Conservation (phyloP, 495 filamentous ascomycete genomes). For the Paragyromitra xinjiangensis region DNA sequence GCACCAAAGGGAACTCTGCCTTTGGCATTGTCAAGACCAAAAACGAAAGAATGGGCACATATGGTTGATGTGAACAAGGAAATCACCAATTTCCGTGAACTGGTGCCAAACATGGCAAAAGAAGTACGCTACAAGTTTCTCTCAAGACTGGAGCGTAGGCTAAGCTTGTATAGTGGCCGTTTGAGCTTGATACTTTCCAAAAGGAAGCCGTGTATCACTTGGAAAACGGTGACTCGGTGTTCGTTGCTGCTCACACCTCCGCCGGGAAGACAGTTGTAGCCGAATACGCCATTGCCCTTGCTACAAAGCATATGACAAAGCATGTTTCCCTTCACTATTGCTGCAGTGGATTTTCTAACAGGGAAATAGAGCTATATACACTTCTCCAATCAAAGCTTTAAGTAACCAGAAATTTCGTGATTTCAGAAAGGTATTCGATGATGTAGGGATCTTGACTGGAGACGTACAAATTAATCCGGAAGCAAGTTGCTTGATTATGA, state of each 20-base stretch:
- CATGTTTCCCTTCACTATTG: conserved; percentile 6
- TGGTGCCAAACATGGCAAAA: conserved; percentile 94
- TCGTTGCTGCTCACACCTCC: conserved; percentile 98
- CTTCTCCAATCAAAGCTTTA: conserved; percentile 96
- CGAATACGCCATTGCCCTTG: conserved; percentile 95
- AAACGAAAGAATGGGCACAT: conserved; percentile 92
- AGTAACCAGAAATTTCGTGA: conserved; percentile 99
- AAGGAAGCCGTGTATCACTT: conserved; percentile 98
- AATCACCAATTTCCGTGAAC: conserved; percentile 87
- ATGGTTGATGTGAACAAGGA: conserved; percentile 94
- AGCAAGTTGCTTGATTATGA: conserved; percentile 99
- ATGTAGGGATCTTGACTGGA: conserved; percentile 95
- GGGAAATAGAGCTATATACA: conserved; percentile 78
- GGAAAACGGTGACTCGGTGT: conserved; percentile 95
- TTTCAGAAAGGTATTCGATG: conserved; percentile 86
- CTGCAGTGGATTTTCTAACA: conserved; percentile 12
- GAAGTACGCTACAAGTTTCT: conserved; percentile 60
- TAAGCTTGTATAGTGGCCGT: conserved; percentile 72
- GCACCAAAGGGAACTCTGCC: conserved; percentile 80
- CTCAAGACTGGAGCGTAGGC: neutral
- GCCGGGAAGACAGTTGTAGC: conserved; percentile 98
- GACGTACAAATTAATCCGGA: conserved; percentile 99
- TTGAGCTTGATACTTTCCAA: conserved; percentile 97
- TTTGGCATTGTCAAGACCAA: conserved; percentile 69
- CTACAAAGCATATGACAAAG: conserved; percentile 97